A percentile compares a stretch with the other conserved stretches of the same genome.
Evolutionary conservation across 106 monocot genomes (phyloP).

Genomic region (Dioscorea alata): DNA sequence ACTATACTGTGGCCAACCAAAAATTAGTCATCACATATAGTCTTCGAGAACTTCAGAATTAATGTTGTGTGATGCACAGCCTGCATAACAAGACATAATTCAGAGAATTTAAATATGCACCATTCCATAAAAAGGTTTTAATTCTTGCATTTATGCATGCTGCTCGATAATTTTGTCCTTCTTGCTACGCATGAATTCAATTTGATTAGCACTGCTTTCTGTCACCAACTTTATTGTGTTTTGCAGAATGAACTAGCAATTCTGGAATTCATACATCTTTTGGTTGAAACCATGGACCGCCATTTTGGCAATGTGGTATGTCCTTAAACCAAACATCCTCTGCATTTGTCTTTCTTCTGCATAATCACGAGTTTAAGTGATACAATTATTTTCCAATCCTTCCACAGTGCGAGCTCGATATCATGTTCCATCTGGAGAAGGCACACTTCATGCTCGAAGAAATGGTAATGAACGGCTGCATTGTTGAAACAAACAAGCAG

Average conservation of each 20-base stretch:
- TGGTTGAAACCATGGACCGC: slow-evolving; percentile 96
- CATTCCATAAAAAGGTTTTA: too few relatives aligned
- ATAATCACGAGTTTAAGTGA: not conserved
- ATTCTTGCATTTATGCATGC: too few relatives aligned
- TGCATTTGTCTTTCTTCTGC: not conserved
- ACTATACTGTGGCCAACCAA: too few relatives aligned
- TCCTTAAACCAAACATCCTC: not conserved
- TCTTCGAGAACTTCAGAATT: too few relatives aligned
- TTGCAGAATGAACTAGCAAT: slow-evolving; percentile 91
- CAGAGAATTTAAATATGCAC: too few relatives aligned
- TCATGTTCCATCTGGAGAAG: slow-evolving; percentile 99
- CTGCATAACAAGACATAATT: too few relatives aligned
- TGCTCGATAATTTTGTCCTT: too few relatives aligned
- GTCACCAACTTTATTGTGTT: not conserved
- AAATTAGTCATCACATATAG: too few relatives aligned
- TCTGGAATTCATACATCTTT: slow-evolving; percentile 93
- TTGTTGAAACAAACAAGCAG: slow-evolving; percentile 86
- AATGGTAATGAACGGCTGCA: slow-evolving; percentile 99
- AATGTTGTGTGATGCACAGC: too few relatives aligned
- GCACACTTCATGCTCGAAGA: slow-evolving; percentile 99
- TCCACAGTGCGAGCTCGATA: slow-evolving; percentile 86
- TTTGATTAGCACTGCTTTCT: too few relatives aligned
- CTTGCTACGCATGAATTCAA: too few relatives aligned
- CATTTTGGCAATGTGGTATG: slow-evolving; percentile 99
- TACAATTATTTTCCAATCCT: not conserved